Base-by-base conservation (phyloP, 768 basidiomycete species). In the Pilatotrama ljubarskyi region DNA sequence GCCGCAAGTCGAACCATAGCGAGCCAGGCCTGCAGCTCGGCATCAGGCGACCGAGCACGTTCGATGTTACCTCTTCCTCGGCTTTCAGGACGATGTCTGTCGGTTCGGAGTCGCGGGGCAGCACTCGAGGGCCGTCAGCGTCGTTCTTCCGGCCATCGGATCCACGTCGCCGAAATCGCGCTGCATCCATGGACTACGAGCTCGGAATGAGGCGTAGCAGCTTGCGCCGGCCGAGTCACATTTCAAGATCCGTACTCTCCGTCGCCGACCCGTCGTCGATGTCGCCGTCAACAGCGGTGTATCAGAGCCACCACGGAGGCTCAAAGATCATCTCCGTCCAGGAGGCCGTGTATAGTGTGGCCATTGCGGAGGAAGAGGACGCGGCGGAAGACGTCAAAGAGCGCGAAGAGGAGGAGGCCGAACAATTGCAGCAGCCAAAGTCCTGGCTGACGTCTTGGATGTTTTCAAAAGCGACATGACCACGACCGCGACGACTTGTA, bases 371-470 rank as follows among this genome's bases (percentile, higher is more conserved):
- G 69, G 89, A 90, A 71, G 77, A 82, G 59, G 75, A 81, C 15
- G 87, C 82, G 5, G 73, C 82, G 25, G 76, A 77, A 32, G 77
- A 83, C 63, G 75, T 82, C 44, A 66, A 84, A 49, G 78, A 83
- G 65, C 79, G 80, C 47, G 87, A 89, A 70, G 73, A 82, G 64
- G 76, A 75, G 10, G 81, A 84, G 63, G 81, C 76, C 36, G 73
- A 76, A 59, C 78, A 78, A 61, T 73, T 77, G 20, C 75, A 73
- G 55, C 73, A 72, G 25, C 75, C 76, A 32, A 82, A 80, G 64
- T 82, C 85, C 13, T 85, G 85, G 85, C 73, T 86, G 62, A 84
- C 81, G 38, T 80, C 84, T 35, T 88, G 86, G 87, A 80, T 87
- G 79, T 88, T 85, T 70, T 77, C 74, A 65, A 77, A 61, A 32